These are phyloP conservation scores for Neurospora tetrasperma DNA, from an alignment of 495 filamentous ascomycete species.

Conservation along the genomic window DNA sequence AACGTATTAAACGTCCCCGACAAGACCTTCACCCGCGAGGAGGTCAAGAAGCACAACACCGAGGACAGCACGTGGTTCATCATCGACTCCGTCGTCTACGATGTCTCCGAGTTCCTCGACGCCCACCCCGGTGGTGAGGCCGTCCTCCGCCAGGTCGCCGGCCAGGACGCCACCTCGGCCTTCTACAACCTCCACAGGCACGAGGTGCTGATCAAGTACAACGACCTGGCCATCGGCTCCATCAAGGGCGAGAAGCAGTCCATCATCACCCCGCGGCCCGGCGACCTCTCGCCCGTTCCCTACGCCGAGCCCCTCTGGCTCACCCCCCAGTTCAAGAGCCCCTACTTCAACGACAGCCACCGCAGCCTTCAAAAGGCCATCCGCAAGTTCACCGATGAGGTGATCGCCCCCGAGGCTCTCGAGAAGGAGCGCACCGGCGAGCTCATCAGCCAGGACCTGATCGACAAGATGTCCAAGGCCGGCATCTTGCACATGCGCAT, in stretches of 20 bases:
- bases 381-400: conserved; percentile 61
- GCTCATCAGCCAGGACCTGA: conserved; percentile 65
- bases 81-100: conserved; percentile 85
- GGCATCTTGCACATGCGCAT: conserved; percentile 74
- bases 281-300: conserved; percentile 64
- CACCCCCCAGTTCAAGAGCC: conserved; percentile 64
- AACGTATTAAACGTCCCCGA: conserved; percentile 15
- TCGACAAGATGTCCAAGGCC: conserved; percentile 63
- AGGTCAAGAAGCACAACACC: conserved; percentile 74
- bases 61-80: conserved; percentile 72
- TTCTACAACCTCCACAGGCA: conserved; percentile 94
- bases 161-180: conserved; percentile 72
- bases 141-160: conserved; percentile 75
- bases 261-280: conserved; percentile 57
- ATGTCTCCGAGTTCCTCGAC: conserved; percentile 84
- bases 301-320: conserved; percentile 80
- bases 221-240: conserved; percentile 62
- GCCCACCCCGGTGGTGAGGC: conserved; percentile 81
- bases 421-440: conserved; percentile 68
- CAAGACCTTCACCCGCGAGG: conserved; percentile 56
- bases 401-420: conserved; percentile 65
- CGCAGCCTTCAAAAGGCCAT: conserved; percentile 58
- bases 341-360: conserved; percentile 76
- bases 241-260: conserved; percentile 65
- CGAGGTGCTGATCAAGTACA: conserved; percentile 74